Percentiles rank a stretch among this genome's conserved stretches.
phyloP scores from a whole-genome alignment of 805 yeast genomes.

The Saccharomyces cerevisiae region DNA sequence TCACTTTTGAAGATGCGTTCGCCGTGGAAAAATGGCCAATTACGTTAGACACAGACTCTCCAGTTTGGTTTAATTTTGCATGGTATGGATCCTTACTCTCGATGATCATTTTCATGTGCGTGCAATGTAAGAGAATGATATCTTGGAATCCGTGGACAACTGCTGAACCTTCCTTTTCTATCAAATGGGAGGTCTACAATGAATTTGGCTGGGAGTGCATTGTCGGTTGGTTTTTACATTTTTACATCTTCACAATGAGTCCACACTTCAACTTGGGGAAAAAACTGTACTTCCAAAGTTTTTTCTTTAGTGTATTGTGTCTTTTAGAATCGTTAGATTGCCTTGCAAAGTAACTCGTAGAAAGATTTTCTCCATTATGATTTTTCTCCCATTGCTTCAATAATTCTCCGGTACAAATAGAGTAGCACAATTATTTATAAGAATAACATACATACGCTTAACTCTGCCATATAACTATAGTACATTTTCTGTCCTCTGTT shows the following conservation, averaged over 20 bases:
- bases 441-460: not conserved
- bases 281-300: constrained; percentile 19
- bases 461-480: not conserved
- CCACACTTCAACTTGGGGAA: constrained; percentile 14
- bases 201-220: constrained; percentile 15
- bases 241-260: constrained; percentile 14
- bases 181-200: constrained; percentile 4
- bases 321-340: not conserved
- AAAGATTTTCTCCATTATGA: not conserved
- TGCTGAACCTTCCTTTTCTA: not conserved
- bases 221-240: constrained; percentile 27
- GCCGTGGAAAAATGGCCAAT: constrained; percentile 18
- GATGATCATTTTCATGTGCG: not conserved
- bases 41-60: not conserved
- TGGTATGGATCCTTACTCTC: not conserved
- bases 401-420: constrained; percentile 6
- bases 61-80: not conserved
- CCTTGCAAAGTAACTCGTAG: not conserved
- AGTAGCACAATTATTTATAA: not conserved
- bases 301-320: constrained; percentile 14
- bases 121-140: not conserved
- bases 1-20: not conserved
- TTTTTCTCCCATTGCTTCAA: not conserved
- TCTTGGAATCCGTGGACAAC: constrained; percentile 17
- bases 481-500: not conserved